Evolutionary conservation across 2,329 filamentous ascomycete genomes (phyloP), one percentile per base, ranked within the genome.

Genomic region (Aspergillus sp.): DNA sequence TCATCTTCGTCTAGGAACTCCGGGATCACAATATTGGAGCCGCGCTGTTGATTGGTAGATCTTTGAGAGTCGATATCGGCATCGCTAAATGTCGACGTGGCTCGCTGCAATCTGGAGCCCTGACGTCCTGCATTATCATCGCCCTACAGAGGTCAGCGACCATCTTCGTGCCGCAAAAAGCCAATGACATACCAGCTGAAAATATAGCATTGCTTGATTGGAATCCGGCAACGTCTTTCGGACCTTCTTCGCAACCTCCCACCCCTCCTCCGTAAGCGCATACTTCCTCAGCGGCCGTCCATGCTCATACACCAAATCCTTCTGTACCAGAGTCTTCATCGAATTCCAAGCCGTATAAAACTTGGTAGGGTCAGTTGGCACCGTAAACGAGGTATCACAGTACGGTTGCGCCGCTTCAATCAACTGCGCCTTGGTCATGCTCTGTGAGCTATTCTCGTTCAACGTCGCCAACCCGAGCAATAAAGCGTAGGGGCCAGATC

Each of bases 341-440:
- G 86, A 88, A 57, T 79, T 85, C 86, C 86, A 93, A 0, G 87
- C 87, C 0, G 86, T 91, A 56, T 87, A 86, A 57, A 79, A 86
- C 47, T 82, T 85, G 7, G 75, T 82, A 0, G 84, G 73, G 45
- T 87, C 83, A 36, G 71, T 73, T 0, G 85, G 82, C 0, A 78
- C 80, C 0, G 78, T 83, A 57, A 88, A 89, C 0, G 85, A 89
- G 2, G 82, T 70, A 59, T 90, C 85, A 57, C 83, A 88, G 61
- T 86, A 74, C 5, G 78, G 79, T 57, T 91, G 84, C 1, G 86
- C 85, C 8, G 76, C 69, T 49, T 82, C 80, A 41, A 89, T 83
- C 2, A 89, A 67, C 47, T 86, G 77, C 5, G 73, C 61, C 61
- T 89, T 91, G 7, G 81, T 79, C 66, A 91, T 68, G 3, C 82